Conservation (phyloP, 139 green algal species). For the Chlorella sp. region DNA sequence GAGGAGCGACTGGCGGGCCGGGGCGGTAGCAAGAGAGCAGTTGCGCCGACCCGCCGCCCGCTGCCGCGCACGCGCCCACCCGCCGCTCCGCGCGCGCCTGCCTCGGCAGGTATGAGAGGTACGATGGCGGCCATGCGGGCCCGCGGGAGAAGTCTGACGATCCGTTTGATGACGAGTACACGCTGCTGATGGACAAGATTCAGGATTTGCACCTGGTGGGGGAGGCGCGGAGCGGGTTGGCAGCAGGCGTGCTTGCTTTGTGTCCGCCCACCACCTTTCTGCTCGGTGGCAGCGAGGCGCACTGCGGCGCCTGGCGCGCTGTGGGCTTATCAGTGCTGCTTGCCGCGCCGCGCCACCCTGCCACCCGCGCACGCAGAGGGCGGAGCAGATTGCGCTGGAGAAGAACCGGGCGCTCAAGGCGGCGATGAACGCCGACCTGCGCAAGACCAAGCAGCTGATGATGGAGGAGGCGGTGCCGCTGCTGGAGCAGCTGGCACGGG, state of each 20-base stretch:
- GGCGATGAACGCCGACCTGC: conserved; percentile 80
- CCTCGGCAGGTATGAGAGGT: conserved; percentile 77
- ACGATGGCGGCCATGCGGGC: conserved; percentile 46
- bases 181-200: conserved; percentile 57
- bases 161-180: conserved; percentile 69
- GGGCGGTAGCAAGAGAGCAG: background rate
- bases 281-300: background rate
- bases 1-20: background rate
- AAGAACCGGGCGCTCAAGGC: conserved; percentile 77
- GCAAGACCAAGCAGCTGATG: conserved; percentile 35
- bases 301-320: too few species aligned
- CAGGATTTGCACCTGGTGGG: conserved; percentile 72
- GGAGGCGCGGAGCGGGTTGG: background rate
- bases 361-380: conserved; percentile 53
- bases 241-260: background rate
- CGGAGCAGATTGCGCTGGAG: conserved; percentile 62
- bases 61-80: background rate
- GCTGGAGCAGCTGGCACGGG: conserved; percentile 31
- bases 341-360: background rate
- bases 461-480: conserved; percentile 29
- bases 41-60: background rate
- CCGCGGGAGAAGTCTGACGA: conserved; percentile 57
- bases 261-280: background rate
- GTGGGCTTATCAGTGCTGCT: too few species aligned
- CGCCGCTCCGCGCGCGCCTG: background rate